phyloP scores from a whole-genome alignment of 2,329 filamentous ascomycete genomes.

The Ophiostoma sp. region DNA sequence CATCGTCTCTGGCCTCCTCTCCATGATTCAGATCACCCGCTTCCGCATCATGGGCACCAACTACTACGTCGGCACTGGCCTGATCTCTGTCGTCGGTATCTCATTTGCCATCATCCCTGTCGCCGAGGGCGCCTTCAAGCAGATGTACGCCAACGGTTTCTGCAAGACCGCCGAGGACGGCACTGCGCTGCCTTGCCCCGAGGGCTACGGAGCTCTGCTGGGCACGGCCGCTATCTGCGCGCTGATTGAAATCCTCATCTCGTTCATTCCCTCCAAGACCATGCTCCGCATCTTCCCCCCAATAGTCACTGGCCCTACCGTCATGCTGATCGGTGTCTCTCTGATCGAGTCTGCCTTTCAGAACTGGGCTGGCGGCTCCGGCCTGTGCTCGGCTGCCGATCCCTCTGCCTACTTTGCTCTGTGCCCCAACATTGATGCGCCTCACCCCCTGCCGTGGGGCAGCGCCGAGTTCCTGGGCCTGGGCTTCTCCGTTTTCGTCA shows the following conservation, averaged over 20 bases:
- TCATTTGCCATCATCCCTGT: conserved; percentile 73
- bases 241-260: conserved; percentile 65
- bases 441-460: conserved; percentile 70
- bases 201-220: conserved; percentile 69
- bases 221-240: conserved; percentile 63
- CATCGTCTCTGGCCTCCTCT: conserved; percentile 72
- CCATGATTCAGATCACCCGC: conserved; percentile 68
- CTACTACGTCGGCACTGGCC: conserved; percentile 71
- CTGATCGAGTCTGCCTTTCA: conserved; percentile 67
- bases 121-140: conserved; percentile 62
- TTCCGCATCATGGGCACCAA: conserved; percentile 65
- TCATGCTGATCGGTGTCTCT: conserved; percentile 65
- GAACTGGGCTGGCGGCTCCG: conserved; percentile 72
- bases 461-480: conserved; percentile 72
- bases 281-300: conserved; percentile 73
- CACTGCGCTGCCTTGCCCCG: conserved; percentile 64
- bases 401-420: conserved; percentile 51
- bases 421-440: conserved; percentile 63
- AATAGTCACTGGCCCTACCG: conserved; percentile 45
- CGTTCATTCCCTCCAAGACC: conserved; percentile 63
- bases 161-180: conserved; percentile 56
- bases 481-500: conserved; percentile 73
- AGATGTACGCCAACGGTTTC: conserved; percentile 73
- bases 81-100: conserved; percentile 70
- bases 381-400: conserved; percentile 49